Conservation (phyloP, 495 filamentous ascomycete species). For the Penicillium pancosmium region DNA sequence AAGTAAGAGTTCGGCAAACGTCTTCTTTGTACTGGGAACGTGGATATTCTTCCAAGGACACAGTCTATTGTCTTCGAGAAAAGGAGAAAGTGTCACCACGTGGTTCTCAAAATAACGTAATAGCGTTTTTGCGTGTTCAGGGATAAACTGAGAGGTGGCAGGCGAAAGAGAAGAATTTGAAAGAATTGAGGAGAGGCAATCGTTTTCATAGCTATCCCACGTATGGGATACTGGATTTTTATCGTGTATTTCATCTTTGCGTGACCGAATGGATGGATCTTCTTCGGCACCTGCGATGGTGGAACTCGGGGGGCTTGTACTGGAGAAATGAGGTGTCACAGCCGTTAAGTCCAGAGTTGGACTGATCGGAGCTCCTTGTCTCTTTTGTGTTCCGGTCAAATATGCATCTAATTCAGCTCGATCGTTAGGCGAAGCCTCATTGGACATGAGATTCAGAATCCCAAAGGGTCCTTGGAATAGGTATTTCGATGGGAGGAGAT, state of each 20-base stretch:
- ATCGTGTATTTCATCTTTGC: no score
- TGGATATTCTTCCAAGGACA: constrained; percentile 19
- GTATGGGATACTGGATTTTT: no score
- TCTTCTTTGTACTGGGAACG: constrained; percentile 11
- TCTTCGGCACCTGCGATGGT: no score
- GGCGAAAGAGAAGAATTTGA: not conserved
- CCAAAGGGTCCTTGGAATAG: constrained; percentile 17
- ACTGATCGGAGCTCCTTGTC: no score
- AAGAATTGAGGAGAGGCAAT: not conserved
- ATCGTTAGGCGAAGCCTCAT: not conserved
- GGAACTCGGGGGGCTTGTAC: no score
- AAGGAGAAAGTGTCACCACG: not conserved
- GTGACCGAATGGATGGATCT: no score
- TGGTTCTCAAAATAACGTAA: not conserved
- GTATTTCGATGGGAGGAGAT: not conserved
- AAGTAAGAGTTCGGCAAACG: constrained; percentile 11
- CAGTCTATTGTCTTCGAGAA: constrained; percentile 1
- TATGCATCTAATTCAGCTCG: no score
- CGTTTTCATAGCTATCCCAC: no score
- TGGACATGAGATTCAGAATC: constrained; percentile 5
- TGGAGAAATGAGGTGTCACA: no score
- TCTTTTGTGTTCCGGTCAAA: no score
- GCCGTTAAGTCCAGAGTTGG: no score
- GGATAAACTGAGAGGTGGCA: not conserved
- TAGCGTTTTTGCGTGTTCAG: not conserved